Evolutionary conservation across 331 rosid genomes (phyloP), one percentile per base, ranked within the genome.

Genomic region (Telfairia occidentalis): DNA sequence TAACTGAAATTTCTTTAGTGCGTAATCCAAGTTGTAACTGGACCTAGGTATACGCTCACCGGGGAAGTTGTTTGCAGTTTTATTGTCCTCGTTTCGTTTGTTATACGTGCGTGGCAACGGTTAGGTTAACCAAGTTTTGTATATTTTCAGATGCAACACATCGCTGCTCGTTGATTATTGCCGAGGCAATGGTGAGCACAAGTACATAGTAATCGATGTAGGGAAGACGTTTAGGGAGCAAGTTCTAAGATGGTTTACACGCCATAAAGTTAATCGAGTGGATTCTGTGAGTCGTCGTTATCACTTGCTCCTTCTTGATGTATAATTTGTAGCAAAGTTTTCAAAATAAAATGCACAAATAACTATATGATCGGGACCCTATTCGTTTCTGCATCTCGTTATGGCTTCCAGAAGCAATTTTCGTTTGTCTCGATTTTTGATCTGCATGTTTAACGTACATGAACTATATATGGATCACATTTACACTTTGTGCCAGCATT

Each of bases 221-320:
- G 98, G 98, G 42, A 91, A 88, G 89, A 85, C 98, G 0, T 90
- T 90, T 79, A 82, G 98, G 83, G 96, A 90, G 84, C 83, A 87
- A 58, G 99, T 90, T 23, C 92, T 92, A 26, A 77, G 96, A 76
- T 95, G 96, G 99, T 92, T 95, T 82, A 84, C 96, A 70, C 72
- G 70, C 63, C 84, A 89, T 79, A 84, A 81, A 86, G 85, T 95
- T 83, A 87, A 92, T 23, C 80, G 87, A 83, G 75, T 92, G 11
- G 97, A 91, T 87, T 88, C 96, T 45, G 97, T 92, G 84, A 86
- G 97, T 80, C 48, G 97, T 80, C 48, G 3, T 71, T 78, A 43
- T 73, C 18, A 15, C 53, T 6, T 76, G 63, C 50, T 32, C 49
- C 45, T 28, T 70, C 5, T 5, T 15, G 57, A 24, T 45, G 53